Percentiles rank a stretch among this genome's conserved stretches.
Evolutionary conservation across 1,284 basidiomycete species (phyloP).

Genomic region (Neolentinus lepideus): DNA sequence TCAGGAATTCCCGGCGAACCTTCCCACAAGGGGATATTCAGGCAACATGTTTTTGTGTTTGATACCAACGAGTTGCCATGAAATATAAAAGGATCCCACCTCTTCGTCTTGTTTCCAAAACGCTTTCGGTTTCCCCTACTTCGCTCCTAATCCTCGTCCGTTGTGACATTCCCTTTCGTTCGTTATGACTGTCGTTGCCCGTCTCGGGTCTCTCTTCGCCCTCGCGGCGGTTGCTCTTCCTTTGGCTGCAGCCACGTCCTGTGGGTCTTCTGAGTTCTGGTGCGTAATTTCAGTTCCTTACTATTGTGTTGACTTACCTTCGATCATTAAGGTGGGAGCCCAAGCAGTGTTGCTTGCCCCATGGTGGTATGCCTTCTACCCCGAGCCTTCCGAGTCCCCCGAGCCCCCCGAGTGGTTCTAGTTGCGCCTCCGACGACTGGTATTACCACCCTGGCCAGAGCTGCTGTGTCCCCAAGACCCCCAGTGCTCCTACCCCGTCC

Average conservation of each 20-base stretch:
- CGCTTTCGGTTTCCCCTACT: slow-evolving; percentile 1
- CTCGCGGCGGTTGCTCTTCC: slow-evolving; percentile 19
- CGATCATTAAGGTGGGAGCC: background rate
- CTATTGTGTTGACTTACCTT: background rate
- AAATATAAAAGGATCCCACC: background rate
- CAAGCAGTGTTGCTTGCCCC: background rate
- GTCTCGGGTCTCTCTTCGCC: slow-evolving; percentile 9
- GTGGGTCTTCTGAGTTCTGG: slow-evolving; percentile 11
- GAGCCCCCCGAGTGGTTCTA: background rate
- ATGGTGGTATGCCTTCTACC: background rate
- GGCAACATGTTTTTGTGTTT: background rate
- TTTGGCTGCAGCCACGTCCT: slow-evolving; percentile 14
- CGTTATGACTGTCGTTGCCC: slow-evolving; percentile 22
- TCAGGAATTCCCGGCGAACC: background rate
- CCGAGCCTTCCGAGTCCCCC: background rate
- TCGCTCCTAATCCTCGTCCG: slow-evolving; percentile 2
- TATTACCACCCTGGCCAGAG: slow-evolving; percentile 5
- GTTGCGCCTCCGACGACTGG: background rate
- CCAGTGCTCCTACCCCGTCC: background rate
- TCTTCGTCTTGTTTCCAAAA: background rate
- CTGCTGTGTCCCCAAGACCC: slow-evolving; percentile 15
- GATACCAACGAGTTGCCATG: background rate
- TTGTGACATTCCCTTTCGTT: slow-evolving; percentile 5
- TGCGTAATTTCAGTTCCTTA: slow-evolving; percentile 5
- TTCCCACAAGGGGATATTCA: slow-evolving; percentile 1